Evolutionary conservation across 1,139 yeast genomes (phyloP), one percentile per base, ranked within the genome.

Genomic region (Blastobotrys ciferrii): DNA sequence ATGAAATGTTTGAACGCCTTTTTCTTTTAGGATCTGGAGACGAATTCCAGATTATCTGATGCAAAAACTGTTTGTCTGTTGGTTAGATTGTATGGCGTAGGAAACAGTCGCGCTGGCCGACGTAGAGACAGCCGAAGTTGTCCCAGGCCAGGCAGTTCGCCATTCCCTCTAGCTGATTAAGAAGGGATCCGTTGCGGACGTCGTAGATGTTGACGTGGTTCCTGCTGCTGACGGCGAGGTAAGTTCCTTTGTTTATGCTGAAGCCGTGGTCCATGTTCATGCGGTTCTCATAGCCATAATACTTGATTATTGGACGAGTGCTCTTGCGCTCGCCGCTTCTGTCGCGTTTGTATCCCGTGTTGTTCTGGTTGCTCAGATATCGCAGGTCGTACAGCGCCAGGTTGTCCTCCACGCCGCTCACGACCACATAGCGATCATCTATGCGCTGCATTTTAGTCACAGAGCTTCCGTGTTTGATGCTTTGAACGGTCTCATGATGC

Each of bases 331-430:
- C 32, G 32, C 40, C 35, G n/a, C 11, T 42, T 18, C 32, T 32
- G 15, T 13, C 13, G n/a, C 28, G 32, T n/a, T 20, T 19, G 28
- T 23, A 23, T 23, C 28, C 28, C 5, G 9, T 23, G 5, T 5
- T 9, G 17, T 25, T 35, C 32, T 13, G 19, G 11, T 31, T 19
- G 25, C 37, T 31, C 28, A 47, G 30, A 17, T 47, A 57, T n/a
- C 62, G 49, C 11, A 55, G 30, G 41, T 58, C 62, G 45, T 59
- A 59, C 17, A 57, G 43, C 2, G 53, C 55, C 32, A 59, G 48
- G 32, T 52, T 42, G 43, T 57, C 55, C 20, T 51, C 54, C 4
- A 58, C 50, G 2, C 62, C 62, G 42, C 57, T 50, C 28, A 53
- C 53, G n/a, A 58, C 40, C 28, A 58, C 40, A 42, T 54, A 57